Evolutionary conservation across 495 filamentous ascomycete genomes (phyloP).

Genomic region (Paragyromitra xinjiangensis): DNA sequence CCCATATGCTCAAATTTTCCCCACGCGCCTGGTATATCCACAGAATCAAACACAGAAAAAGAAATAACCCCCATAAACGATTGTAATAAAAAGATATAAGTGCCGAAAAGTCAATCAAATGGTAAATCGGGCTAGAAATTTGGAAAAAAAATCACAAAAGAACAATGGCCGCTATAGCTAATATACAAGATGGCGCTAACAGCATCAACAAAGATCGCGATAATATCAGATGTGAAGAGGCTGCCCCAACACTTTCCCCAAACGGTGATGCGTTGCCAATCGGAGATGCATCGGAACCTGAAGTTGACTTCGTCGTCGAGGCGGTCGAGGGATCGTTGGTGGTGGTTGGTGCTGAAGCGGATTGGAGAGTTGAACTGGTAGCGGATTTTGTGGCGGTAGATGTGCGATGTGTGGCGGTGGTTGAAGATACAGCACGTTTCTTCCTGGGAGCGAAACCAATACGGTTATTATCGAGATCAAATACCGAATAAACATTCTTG

Average conservation of each 20-base stretch:
- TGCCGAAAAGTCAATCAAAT: constrained; percentile 14
- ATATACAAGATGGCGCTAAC: constrained; percentile 33
- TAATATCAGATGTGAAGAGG: constrained; percentile 2
- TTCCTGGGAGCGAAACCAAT: constrained; percentile 61
- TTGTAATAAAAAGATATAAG: constrained; percentile 32
- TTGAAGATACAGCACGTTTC: constrained; percentile 6
- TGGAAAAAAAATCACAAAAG: constrained; percentile 43
- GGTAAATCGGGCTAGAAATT: constrained; percentile 12
- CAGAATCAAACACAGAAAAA: constrained; percentile 39
- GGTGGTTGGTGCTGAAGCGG: constrained; percentile 17
- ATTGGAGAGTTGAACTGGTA: not conserved
- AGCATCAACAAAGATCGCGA: constrained; percentile 8
- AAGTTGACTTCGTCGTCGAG: not conserved
- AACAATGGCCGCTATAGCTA: constrained; percentile 22
- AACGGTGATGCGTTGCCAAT: constrained; percentile 42
- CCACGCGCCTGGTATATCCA: constrained; percentile 43
- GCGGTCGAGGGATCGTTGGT: not conserved
- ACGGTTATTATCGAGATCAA: constrained; percentile 71
- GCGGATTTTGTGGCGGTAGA: not conserved
- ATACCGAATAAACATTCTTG: constrained; percentile 90
- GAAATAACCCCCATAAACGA: constrained; percentile 29
- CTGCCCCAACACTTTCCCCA: constrained; percentile 6
- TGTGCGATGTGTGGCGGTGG: constrained; percentile 9
- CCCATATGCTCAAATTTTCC: constrained; percentile 43
- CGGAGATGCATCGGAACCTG: constrained; percentile 9